Percentiles rank a stretch among this genome's conserved stretches.
These are phyloP conservation scores for Malassezia obtusa DNA, from an alignment of 1,284 basidiomycete species.

Conservation along the genomic window DNA sequence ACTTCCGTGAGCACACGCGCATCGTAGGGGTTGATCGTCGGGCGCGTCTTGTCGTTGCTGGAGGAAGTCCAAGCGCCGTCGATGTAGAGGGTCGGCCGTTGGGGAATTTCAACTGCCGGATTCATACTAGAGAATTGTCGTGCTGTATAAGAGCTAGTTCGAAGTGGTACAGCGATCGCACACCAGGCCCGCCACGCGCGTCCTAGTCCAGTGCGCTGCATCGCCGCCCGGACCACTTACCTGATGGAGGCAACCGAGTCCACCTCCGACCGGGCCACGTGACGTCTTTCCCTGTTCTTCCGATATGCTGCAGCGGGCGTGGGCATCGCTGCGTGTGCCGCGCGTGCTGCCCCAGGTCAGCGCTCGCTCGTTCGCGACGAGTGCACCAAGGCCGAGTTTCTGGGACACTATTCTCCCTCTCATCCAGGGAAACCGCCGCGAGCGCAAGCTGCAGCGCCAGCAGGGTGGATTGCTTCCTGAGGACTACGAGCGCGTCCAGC, in stretches of 20 bases:
- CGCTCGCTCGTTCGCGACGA: neutral
- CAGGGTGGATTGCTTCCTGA: constrained; percentile 34
- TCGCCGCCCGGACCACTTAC: neutral
- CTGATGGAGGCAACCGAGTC: neutral
- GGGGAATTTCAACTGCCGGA: neutral
- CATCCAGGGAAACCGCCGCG: constrained; percentile 18
- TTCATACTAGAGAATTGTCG: neutral
- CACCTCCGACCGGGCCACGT: neutral
- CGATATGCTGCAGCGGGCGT: constrained; percentile 9
- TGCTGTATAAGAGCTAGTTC: neutral
- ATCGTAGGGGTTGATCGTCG: constrained; percentile 34
- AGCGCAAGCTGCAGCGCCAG: constrained; percentile 19
- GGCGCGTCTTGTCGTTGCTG: constrained; percentile 28
- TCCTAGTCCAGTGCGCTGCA: neutral
- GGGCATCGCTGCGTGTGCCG: constrained; percentile 8
- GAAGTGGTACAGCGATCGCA: neutral
- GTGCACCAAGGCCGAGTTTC: neutral
- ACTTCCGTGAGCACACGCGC: constrained; percentile 29
- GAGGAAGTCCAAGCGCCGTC: constrained; percentile 40
- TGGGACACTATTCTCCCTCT: constrained; percentile 17
- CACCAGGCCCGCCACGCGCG: neutral
- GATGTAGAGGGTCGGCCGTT: constrained; percentile 42
- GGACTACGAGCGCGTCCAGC: constrained; percentile 23
- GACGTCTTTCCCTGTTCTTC: neutral
- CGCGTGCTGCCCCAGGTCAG: neutral